These are phyloP conservation scores for Salmacisia buchloeana DNA, from an alignment of 1,284 basidiomycete species.

Conservation along the genomic window DNA sequence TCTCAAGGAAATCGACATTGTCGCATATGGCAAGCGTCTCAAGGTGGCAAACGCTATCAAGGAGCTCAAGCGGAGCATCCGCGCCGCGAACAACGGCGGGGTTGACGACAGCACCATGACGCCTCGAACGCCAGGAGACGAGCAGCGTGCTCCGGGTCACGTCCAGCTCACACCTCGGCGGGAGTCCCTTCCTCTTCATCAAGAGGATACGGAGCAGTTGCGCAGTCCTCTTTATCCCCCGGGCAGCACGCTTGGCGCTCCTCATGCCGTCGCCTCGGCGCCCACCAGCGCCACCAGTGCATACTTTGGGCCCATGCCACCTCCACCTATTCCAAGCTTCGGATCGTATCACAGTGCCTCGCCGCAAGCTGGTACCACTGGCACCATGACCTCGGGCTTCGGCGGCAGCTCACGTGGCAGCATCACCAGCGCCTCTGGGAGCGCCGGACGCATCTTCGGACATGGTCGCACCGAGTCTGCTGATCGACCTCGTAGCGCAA, in stretches of 20 bases:
- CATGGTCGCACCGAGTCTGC: neutral
- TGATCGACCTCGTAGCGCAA: neutral
- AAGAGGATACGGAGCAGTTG: neutral
- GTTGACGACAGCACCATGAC: neutral
- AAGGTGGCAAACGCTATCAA: conserved; percentile 90
- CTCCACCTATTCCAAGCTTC: no score
- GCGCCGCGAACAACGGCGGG: conserved; percentile 17
- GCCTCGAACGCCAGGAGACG: neutral
- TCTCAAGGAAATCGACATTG: conserved; percentile 92
- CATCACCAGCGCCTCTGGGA: neutral
- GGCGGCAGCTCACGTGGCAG: neutral
- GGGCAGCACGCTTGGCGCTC: neutral
- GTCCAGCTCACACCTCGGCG: neutral
- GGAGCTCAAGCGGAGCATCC: conserved; percentile 61
- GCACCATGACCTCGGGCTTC: no score
- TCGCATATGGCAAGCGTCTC: conserved; percentile 87
- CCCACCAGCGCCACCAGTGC: neutral
- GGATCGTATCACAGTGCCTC: no score
- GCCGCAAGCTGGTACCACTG: no score
- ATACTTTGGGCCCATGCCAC: neutral
- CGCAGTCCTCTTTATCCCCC: neutral
- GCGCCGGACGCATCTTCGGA: neutral
- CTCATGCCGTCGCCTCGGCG: no score
- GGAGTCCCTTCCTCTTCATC: neutral
- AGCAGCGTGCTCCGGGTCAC: neutral